Evolutionary conservation across 352 stramenopile species (phyloP).

Genomic region (Nothophytophthora sp.): DNA sequence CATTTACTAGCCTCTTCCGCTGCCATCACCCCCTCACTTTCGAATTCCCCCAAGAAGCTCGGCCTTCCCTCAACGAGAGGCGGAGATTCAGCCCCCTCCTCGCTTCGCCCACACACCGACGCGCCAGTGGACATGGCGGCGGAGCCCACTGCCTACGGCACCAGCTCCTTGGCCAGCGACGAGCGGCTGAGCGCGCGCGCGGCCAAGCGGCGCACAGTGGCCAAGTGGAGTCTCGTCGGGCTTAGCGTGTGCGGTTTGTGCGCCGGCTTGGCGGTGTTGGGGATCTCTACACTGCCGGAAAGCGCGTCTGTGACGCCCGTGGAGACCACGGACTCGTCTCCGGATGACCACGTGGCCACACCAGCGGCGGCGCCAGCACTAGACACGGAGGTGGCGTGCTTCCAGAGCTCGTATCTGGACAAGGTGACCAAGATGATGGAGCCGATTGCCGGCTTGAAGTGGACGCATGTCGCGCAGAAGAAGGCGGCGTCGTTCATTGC

Average conservation of each 20-base stretch:
- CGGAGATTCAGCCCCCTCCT: no score
- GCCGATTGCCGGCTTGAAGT: constrained; percentile 45
- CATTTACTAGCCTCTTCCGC: no score
- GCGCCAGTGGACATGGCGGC: constrained; percentile 5
- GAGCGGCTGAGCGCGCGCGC: constrained; percentile 14
- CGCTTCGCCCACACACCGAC: no score
- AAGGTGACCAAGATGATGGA: constrained; percentile 71
- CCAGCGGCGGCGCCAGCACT: not conserved
- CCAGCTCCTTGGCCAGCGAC: constrained; percentile 18
- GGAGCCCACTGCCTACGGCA: constrained; percentile 37
- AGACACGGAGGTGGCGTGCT: constrained; percentile 34
- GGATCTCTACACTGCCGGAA: constrained; percentile 5
- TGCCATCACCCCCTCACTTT: no score
- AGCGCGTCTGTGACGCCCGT: constrained; percentile 2
- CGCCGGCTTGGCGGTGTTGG: constrained; percentile 13
- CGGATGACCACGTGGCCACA: no score
- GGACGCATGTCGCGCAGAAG: constrained; percentile 16
- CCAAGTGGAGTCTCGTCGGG: constrained; percentile 18
- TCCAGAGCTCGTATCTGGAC: constrained; percentile 69
- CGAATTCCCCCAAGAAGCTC: no score
- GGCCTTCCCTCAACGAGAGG: no score
- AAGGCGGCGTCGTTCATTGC: constrained; percentile 36
- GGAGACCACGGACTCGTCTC: constrained; percentile 5
- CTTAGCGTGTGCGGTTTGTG: constrained; percentile 10
- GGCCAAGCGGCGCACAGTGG: constrained; percentile 1